These are phyloP conservation scores for Byssothecium circinans DNA, from an alignment of 2,329 filamentous ascomycete genomes.

Conservation along the genomic window DNA sequence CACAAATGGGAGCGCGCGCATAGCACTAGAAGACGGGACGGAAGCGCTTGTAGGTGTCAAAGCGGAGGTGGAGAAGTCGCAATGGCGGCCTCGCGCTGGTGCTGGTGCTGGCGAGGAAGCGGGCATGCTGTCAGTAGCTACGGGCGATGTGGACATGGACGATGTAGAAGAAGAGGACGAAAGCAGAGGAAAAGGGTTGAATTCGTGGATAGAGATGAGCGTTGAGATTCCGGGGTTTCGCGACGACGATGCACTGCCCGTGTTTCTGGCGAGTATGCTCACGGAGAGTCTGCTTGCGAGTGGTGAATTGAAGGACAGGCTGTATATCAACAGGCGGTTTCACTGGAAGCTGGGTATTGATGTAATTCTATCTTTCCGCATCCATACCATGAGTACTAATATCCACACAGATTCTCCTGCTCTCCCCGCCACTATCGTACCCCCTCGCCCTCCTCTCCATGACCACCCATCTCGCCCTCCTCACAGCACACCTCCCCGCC, in stretches of 20 bases:
- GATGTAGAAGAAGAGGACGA: slow-evolving; percentile 36
- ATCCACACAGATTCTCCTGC: slow-evolving; percentile 72
- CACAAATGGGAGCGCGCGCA: slow-evolving; percentile 87
- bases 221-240: slow-evolving; percentile 90
- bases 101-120: slow-evolving; percentile 2
- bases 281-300: slow-evolving; percentile 80
- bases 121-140: slow-evolving; percentile 27
- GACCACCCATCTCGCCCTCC: slow-evolving; percentile 89
- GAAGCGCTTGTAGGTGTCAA: slow-evolving; percentile 96
- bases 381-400: slow-evolving; percentile 2
- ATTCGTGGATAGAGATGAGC: slow-evolving; percentile 82
- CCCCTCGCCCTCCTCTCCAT: slow-evolving; percentile 90
- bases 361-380: slow-evolving; percentile 56
- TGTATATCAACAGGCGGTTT: slow-evolving; percentile 88
- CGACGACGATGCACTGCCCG: slow-evolving; percentile 86
- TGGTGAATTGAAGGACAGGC: slow-evolving; percentile 64
- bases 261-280: slow-evolving; percentile 87
- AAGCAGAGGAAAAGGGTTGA: slow-evolving; percentile 51
- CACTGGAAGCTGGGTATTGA: slow-evolving; percentile 98
- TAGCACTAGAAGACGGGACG: slow-evolving; percentile 92
- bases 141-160: slow-evolving; percentile 47
- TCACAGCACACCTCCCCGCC: slow-evolving; percentile 80
- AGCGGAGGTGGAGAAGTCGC: slow-evolving; percentile 83
- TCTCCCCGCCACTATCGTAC: slow-evolving; percentile 91
- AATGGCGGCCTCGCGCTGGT: slow-evolving; percentile 25